Base-by-base conservation (phyloP, 1,284 basidiomycete genomes). In the Takashimella tepidaria region DNA sequence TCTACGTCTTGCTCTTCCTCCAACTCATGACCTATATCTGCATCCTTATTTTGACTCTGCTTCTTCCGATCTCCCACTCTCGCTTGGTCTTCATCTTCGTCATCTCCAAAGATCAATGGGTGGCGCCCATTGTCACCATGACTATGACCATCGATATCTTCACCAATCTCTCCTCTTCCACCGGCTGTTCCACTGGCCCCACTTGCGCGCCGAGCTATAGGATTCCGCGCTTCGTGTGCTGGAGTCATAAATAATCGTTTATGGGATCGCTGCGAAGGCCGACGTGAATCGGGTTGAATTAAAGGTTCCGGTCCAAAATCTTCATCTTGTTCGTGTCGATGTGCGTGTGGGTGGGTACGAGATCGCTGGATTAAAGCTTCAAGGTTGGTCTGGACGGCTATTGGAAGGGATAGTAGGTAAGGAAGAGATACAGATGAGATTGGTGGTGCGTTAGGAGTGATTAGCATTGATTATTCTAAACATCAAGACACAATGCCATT, bases 331-430 rank as follows among this genome's bases (percentile, higher is more conserved):
- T 37, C 31, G 31, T 37, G 24, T 44, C 69, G 53, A 21, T 62
- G 50, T 6, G 63, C 51, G 42, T 64, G 58, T 6, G 68, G 64
- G 53, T 67, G 60, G 22, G 58, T 57, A 11, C 65, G 60, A 37
- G 69, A 68, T 31, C 65, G 68, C 31, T 64, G 62, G 53, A 75
- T 75, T 25, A 76, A 62, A 25, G 55, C 64, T 53, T 74, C 74
- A 41, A 76, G 67, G 47, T 72, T 73, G 45, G 60, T 64, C 45
- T 73, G 69, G 22, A 72, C 62, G 13, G 70, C 74, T 76, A 54
- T 10, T n/a, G 20, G n/a, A 11, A 21, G 21, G 50, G 16, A 12
- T 8, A 51, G 43, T 6, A 13, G 31, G 41, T 6, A n/a, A n/a
- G 31, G 16, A 40, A 37, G 37, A 44, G 45, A 25, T 13, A 56